phyloP scores from a whole-genome alignment of 2,329 filamentous ascomycete genomes.

The Epichloe gansuensis region DNA sequence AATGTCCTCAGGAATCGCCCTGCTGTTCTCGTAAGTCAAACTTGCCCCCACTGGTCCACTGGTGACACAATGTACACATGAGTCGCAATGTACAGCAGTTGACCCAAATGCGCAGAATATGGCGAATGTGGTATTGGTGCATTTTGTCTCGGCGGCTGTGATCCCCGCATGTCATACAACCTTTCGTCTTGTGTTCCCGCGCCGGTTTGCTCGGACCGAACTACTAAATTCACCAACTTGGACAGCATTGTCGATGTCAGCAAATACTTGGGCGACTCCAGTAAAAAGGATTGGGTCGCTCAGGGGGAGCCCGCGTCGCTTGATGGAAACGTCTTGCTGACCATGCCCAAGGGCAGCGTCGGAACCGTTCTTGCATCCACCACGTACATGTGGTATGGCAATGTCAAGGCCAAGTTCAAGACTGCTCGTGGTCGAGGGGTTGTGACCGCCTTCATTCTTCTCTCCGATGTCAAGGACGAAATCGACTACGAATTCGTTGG shows the following conservation, averaged over 20 bases:
- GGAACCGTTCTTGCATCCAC: slow-evolving; percentile 78
- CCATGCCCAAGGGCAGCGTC: slow-evolving; percentile 74
- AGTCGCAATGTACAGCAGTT: slow-evolving; percentile 5
- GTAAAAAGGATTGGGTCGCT: slow-evolving; percentile 73
- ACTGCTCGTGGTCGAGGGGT: slow-evolving; percentile 77
- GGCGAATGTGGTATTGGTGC: slow-evolving; percentile 86
- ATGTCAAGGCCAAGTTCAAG: slow-evolving; percentile 72
- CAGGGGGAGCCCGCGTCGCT: slow-evolving; percentile 62
- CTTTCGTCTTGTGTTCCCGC: slow-evolving; percentile 76
- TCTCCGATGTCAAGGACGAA: slow-evolving; percentile 94
- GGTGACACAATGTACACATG: background rate
- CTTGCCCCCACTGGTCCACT: background rate
- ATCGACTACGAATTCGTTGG: slow-evolving; percentile 96
- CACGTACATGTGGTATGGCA: slow-evolving; percentile 94
- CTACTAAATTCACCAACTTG: slow-evolving; percentile 60
- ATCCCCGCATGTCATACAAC: slow-evolving; percentile 69
- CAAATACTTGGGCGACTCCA: slow-evolving; percentile 76
- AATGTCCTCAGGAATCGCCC: slow-evolving; percentile 60
- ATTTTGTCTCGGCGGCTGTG: slow-evolving; percentile 92
- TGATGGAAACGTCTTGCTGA: slow-evolving; percentile 63
- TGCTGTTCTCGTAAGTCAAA: slow-evolving; percentile 64
- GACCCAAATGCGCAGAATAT: slow-evolving; percentile 50
- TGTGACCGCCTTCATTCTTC: slow-evolving; percentile 91
- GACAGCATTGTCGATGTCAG: slow-evolving; percentile 56
- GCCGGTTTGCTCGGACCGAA: slow-evolving; percentile 65